Base-by-base conservation (phyloP, 2,329 filamentous ascomycete genomes). In the Paracorniculantispora psalliotae region DNA sequence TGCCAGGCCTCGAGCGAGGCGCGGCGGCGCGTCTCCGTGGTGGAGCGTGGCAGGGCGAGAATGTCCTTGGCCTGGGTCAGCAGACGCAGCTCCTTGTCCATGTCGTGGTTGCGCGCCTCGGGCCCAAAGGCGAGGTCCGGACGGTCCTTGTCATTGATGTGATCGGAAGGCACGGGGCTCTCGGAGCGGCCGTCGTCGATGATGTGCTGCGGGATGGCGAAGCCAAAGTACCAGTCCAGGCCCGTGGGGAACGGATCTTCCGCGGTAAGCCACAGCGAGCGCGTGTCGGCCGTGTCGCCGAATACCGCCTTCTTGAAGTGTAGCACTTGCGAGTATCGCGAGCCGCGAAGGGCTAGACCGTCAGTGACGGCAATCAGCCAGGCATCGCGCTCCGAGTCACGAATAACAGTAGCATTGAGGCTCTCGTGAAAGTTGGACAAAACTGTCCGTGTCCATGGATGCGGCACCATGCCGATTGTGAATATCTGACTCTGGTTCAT, bases 191-290 rank as follows among this genome's bases (percentile, higher is more conserved):
- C 62, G 49, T 79, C 76, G 43, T 79, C 72, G 4, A 81, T 77
- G 12, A 77, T 74, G 21, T 78, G 74, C 49, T 80, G 79, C 1
- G 92, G 90, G 10, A 97, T 80, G 15, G 80, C 78, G 72, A 97
- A 97, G 57, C 93, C 94, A 69, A 97, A 91, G 65, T 88, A 83
- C 91, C 92, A 97, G 68, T 93, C 88, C 2, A 96, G 77, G 63
- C 94, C 89, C n/a, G 81, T 72, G 3, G 88, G 85, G 8, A 87
- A 74, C 17, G 77, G 74, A 46, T 77, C 75, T 67, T 88, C 84
- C n/a, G 90, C 89, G 0, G 87, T 88, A 21, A 96, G 77, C 92
- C 92, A 97, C 21, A 97, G 77, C 0, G 87, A 86, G 64, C 85
- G 85, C 0, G 84, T 78, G 1, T 81, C 75, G 17, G 82, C 83